These are phyloP conservation scores for Ogataea paraovalis DNA, from an alignment of 805 yeast species.

Conservation along the genomic window DNA sequence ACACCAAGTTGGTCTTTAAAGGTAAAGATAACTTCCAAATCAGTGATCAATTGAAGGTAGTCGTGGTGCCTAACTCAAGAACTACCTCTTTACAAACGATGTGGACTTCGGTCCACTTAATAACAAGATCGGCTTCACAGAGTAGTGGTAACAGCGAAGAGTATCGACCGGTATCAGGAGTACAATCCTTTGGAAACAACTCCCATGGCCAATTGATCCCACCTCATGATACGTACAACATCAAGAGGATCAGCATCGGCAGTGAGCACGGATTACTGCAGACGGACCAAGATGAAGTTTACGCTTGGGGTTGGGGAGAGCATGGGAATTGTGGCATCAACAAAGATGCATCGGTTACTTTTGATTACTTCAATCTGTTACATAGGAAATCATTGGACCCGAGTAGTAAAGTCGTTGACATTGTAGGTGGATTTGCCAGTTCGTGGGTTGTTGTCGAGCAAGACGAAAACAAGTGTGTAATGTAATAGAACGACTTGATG, in stretches of 20 bases:
- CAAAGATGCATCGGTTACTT: slow-evolving; percentile 31
- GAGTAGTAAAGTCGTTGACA: slow-evolving; percentile 22
- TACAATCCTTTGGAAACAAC: slow-evolving; percentile 66
- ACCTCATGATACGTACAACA: slow-evolving; percentile 4
- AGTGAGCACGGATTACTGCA: slow-evolving; percentile 79
- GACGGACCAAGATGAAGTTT: slow-evolving; percentile 34
- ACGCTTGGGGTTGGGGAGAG: slow-evolving; percentile 98
- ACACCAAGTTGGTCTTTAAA: slow-evolving; percentile 9
- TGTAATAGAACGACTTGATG: too few species aligned
- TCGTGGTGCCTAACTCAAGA: not conserved
- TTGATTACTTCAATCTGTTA: slow-evolving; percentile 34
- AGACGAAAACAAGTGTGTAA: not conserved
- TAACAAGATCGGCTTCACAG: slow-evolving; percentile 20
- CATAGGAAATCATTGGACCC: slow-evolving; percentile 19
- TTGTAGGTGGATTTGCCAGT: slow-evolving; percentile 66
- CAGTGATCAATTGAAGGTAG: too few species aligned
- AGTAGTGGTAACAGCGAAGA: not conserved
- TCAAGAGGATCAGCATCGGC: slow-evolving; percentile 47
- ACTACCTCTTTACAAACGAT: slow-evolving; percentile 50
- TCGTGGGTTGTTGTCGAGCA: slow-evolving; percentile 45
- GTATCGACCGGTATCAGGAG: too few species aligned
- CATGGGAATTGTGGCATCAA: slow-evolving; percentile 87
- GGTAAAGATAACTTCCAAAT: slow-evolving; percentile 38
- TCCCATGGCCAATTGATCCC: slow-evolving; percentile 60
- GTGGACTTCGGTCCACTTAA: slow-evolving; percentile 77